A percentile compares a stretch with the other conserved stretches of the same genome.
Evolutionary conservation across 768 basidiomycete genomes (phyloP).

Genomic region (Pisolithus tinctorius): DNA sequence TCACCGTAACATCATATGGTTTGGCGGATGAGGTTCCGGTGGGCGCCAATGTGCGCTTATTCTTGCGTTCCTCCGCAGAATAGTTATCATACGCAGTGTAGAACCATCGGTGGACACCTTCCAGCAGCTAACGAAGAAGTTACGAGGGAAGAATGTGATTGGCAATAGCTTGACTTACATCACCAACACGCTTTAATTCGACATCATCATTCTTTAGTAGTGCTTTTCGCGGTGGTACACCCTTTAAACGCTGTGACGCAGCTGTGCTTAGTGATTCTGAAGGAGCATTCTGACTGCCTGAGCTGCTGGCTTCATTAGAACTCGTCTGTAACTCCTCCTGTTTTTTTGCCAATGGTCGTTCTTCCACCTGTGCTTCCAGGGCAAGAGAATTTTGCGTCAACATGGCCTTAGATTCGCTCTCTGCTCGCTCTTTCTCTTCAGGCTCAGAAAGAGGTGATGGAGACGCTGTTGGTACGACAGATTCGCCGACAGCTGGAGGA

Average conservation of each 20-base stretch:
- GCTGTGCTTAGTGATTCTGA: constrained; percentile 10
- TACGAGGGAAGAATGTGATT: neutral
- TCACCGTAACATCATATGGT: constrained; percentile 72
- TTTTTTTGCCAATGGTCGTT: constrained; percentile 81
- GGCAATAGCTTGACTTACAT: constrained; percentile 37
- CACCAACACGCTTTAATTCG: constrained; percentile 73
- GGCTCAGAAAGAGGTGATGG: constrained; percentile 12
- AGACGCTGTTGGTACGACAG: constrained; percentile 8
- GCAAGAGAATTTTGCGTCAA: constrained; percentile 66
- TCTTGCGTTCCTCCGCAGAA: constrained; percentile 20
- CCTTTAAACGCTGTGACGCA: constrained; percentile 19
- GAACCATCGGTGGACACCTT: constrained; percentile 72
- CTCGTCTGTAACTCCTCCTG: constrained; percentile 69
- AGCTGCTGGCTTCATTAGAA: constrained; percentile 12
- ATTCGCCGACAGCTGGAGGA: constrained; percentile 12
- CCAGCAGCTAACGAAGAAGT: constrained; percentile 53
- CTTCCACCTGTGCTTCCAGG: constrained; percentile 79
- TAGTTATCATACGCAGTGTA: constrained; percentile 58
- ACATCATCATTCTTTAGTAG: constrained; percentile 81
- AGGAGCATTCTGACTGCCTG: neutral
- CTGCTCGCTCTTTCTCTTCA: constrained; percentile 39
- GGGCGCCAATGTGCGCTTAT: constrained; percentile 20
- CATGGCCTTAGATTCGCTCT: constrained; percentile 47
- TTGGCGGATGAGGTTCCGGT: constrained; percentile 25
- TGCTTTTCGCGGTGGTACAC: constrained; percentile 58